A percentile compares a stretch with the other conserved stretches of the same genome.
Evolutionary conservation across 1,139 yeast species (phyloP).

Genomic region (Debaryomyces coudertii): DNA sequence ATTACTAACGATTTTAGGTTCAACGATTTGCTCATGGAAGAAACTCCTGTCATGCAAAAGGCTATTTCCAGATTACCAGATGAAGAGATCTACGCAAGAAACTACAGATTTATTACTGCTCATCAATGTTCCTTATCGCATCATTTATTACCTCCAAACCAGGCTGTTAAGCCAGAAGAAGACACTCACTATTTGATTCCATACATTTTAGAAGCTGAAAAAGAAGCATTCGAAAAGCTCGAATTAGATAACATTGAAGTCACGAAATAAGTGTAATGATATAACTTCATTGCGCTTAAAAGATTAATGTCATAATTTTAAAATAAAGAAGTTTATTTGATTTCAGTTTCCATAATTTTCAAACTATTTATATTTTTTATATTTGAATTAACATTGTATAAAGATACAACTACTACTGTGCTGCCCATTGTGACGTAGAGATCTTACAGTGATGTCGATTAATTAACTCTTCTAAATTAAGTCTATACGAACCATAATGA

Average conservation of each 20-base stretch:
- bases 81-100: slow-evolving; percentile 84
- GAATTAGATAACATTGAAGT: slow-evolving; percentile 80
- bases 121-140: slow-evolving; percentile 86
- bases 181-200: slow-evolving; percentile 87
- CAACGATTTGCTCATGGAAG: slow-evolving; percentile 88
- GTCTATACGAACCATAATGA: slow-evolving; percentile 4
- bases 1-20: slow-evolving; percentile 44
- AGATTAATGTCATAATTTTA: slow-evolving; percentile 10
- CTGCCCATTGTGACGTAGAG: too few relatives aligned
- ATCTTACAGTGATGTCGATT: background rate
- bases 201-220: slow-evolving; percentile 90
- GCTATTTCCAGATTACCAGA: slow-evolving; percentile 88
- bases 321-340: slow-evolving; percentile 4
- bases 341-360: slow-evolving; percentile 3
- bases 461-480: background rate
- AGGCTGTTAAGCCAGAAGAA: slow-evolving; percentile 79
- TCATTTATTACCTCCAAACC: slow-evolving; percentile 78
- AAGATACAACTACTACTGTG: background rate
- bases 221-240: slow-evolving; percentile 83
- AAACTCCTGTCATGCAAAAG: slow-evolving; percentile 81
- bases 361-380: slow-evolving; percentile 6
- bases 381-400: slow-evolving; percentile 8
- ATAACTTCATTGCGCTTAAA: background rate
- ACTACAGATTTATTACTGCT: slow-evolving; percentile 88
- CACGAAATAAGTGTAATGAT: slow-evolving; percentile 9